phyloP scores from a whole-genome alignment of 768 basidiomycete species.

The Macrolepiota fuliginosa region DNA sequence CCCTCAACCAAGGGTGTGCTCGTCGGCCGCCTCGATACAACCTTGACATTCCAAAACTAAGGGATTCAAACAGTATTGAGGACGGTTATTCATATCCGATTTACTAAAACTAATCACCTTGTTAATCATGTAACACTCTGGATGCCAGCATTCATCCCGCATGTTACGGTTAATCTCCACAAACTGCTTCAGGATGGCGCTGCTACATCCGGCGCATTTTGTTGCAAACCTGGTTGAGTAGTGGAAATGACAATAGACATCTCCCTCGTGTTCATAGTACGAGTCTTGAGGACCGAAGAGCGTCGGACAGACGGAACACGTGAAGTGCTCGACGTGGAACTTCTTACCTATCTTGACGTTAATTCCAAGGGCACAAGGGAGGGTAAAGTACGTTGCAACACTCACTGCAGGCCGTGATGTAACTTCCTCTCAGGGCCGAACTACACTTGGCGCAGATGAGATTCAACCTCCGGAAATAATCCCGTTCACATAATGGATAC shows the following conservation, averaged over 20 bases:
- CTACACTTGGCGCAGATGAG: constrained; percentile 97
- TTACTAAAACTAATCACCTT: constrained; percentile 57
- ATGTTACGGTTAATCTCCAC: constrained; percentile 99
- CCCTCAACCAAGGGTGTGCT: constrained; percentile 55
- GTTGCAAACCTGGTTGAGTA: constrained; percentile 98
- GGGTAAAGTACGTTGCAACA: constrained; percentile 11
- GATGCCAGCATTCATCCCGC: constrained; percentile 99
- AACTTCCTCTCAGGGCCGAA: constrained; percentile 91
- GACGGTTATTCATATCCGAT: not conserved
- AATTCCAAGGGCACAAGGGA: not conserved
- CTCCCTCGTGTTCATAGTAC: constrained; percentile 98
- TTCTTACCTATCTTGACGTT: constrained; percentile 75
- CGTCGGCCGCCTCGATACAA: constrained; percentile 70
- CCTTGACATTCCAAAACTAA: constrained; percentile 99
- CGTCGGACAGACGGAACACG: constrained; percentile 94
- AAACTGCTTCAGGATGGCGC: constrained; percentile 97
- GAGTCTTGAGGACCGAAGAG: constrained; percentile 98
- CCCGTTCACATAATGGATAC: constrained; percentile 95
- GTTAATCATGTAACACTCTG: constrained; percentile 99
- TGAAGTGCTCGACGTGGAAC: constrained; percentile 99
- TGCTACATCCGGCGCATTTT: constrained; percentile 96
- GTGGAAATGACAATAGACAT: constrained; percentile 98
- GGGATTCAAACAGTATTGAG: not conserved
- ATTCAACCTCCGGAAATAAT: constrained; percentile 95
- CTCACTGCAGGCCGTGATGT: constrained; percentile 98